These are phyloP conservation scores for Fusarium lateritium DNA, from an alignment of 2,329 filamentous ascomycete species.

Conservation along the genomic window DNA sequence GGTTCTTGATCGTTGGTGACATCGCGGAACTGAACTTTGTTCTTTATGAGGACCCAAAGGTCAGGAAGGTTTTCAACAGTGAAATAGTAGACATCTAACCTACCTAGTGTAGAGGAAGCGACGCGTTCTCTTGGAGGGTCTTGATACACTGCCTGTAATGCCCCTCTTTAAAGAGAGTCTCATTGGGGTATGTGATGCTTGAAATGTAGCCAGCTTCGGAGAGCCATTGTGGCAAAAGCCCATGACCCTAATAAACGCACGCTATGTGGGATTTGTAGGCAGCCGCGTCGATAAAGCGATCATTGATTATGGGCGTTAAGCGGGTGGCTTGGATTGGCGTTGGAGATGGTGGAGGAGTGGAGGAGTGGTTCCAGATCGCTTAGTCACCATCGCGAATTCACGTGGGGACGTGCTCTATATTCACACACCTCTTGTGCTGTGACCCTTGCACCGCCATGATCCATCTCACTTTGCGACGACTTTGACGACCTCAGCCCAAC, in stretches of 20 bases:
- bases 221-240: constrained; percentile 45
- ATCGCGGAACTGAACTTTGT: constrained; percentile 36
- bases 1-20: constrained; percentile 34
- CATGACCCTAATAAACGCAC: constrained; percentile 44
- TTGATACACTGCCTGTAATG: constrained; percentile 51
- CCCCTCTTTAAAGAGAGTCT: constrained; percentile 31
- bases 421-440: constrained; percentile 30
- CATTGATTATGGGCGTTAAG: constrained; percentile 34
- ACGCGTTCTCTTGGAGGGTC: constrained; percentile 37
- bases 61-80: constrained; percentile 30
- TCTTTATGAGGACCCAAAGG: neutral
- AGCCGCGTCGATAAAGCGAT: constrained; percentile 50
- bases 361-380: constrained; percentile 36
- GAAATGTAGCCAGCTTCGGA: constrained; percentile 37
- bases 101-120: constrained; percentile 37
- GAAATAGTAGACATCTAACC: constrained; percentile 6
- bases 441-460: constrained; percentile 38
- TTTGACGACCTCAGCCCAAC: constrained; percentile 33
- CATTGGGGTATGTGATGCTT: constrained; percentile 40
- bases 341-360: constrained; percentile 13
- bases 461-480: constrained; percentile 50
- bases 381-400: constrained; percentile 57
- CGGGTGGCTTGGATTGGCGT: constrained; percentile 16
- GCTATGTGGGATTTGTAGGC: constrained; percentile 47
- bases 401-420: constrained; percentile 51